phyloP scores from a whole-genome alignment of 108 stramenopile genomes.

The Nitzschia putrida region DNA sequence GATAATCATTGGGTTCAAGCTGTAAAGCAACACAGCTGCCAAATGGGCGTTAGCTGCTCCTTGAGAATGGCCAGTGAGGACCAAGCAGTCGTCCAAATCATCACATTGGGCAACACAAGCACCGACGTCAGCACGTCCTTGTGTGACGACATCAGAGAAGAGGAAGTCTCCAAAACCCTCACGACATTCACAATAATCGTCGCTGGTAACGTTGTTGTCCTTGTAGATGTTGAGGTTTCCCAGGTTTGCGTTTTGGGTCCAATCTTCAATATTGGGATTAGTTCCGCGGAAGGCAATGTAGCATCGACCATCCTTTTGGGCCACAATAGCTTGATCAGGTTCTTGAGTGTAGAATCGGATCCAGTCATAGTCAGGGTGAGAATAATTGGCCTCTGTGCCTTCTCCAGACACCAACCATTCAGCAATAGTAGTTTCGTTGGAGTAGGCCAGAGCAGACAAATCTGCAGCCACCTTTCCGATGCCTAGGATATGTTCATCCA shows the following conservation, averaged over 20 bases:
- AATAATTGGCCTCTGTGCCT: background rate
- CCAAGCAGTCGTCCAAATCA: slow-evolving; percentile 1
- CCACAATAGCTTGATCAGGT: slow-evolving; percentile 11
- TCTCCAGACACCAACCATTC: background rate
- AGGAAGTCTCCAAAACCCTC: slow-evolving; percentile 13
- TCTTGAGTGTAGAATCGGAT: slow-evolving; percentile 12
- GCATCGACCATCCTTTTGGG: slow-evolving; percentile 16
- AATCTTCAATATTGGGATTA: slow-evolving; percentile 3
- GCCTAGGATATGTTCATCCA: slow-evolving; percentile 11
- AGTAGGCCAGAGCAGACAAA: slow-evolving; percentile 9
- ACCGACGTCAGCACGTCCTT: background rate
- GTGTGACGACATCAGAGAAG: background rate
- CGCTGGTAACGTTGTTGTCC: slow-evolving; percentile 1
- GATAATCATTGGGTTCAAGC: slow-evolving; percentile 5
- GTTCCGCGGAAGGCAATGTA: slow-evolving; percentile 8
- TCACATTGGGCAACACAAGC: slow-evolving; percentile 1
- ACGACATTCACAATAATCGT: background rate
- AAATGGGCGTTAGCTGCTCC: background rate
- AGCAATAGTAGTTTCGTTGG: background rate
- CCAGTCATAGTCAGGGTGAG: slow-evolving; percentile 5
- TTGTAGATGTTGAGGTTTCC: slow-evolving; percentile 6
- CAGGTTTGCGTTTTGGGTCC: slow-evolving; percentile 2
- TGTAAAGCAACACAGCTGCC: slow-evolving; percentile 1
- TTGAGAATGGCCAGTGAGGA: slow-evolving; percentile 7
- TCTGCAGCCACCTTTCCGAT: slow-evolving; percentile 4